Evolutionary conservation across 2,329 filamentous ascomycete species (phyloP), one percentile per base, ranked within the genome.

Genomic region (Apiospora pterosperma): DNA sequence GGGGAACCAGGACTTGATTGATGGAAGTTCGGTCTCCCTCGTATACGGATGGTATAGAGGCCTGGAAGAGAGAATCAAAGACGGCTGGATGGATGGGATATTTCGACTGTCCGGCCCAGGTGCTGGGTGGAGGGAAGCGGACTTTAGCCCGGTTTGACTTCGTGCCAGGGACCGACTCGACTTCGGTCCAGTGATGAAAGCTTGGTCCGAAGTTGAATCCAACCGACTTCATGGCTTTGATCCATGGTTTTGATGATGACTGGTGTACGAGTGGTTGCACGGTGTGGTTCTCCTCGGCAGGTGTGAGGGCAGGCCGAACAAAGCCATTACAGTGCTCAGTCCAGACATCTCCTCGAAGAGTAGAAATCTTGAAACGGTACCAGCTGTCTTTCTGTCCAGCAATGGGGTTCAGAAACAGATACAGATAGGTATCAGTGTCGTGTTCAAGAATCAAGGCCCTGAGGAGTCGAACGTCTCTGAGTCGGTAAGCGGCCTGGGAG

Each of bases 191-290:
- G 36, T 69, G 72, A 59, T 69, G 69, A 63, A 76, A 72, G 0
- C 65, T 12, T 0, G 69, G 69, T 0, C 73, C 74, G 36, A 74
- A 76, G n/a, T 69, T 66, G 36, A 70, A 69, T 23, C 76, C 76
- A 19, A 70, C 66, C n/a, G 75, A 72, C 0, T n/a, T 28, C 55
- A 69, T 63, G 1, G 67, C 64, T 65, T 76, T 75, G 67, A 76
- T 75, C 76, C 76, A 77, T 2, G n/a, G n/a, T 66, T 16, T 5
- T 36, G 44, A 0, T 63, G 31, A 16, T 64, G 21, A 31, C 60
- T 41, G 19, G 63, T 36, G 5, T 21, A 19, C 10, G 1, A 55
- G 44, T 39, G 36, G 23, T 0, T 38, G 14, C 4, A 66, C 61
- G 0, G 66, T 66, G 19, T 67, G 2, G 2, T 44, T 11, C 2